Conservation (phyloP, 73 alveolate genomes). For the Diophrys appendiculata region DNA sequence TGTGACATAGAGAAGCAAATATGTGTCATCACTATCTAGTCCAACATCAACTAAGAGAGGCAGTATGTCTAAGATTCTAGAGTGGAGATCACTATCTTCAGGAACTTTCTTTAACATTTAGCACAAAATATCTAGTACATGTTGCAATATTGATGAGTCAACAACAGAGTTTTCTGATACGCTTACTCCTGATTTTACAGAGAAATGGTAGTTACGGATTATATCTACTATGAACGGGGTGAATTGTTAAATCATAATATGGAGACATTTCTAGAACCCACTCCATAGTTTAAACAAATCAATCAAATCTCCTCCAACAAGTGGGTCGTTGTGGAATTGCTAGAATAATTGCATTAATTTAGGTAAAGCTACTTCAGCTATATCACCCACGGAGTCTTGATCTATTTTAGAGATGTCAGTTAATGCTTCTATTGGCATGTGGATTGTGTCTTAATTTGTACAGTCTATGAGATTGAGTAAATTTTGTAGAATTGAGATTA, state of each 20-base stretch:
- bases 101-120: constrained; percentile 50
- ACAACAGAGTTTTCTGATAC: too few relatives aligned
- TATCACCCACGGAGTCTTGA: constrained; percentile 66
- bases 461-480: constrained; percentile 60
- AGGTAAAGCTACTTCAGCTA: constrained; percentile 74
- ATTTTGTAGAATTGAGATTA: constrained; percentile 41
- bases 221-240: constrained; percentile 83
- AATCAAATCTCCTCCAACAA: constrained; percentile 68
- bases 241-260: constrained; percentile 62
- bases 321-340: constrained; percentile 68
- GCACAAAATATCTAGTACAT: constrained; percentile 53
- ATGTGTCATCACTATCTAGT: constrained; percentile 55
- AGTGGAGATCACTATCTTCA: constrained; percentile 27
- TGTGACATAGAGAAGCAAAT: constrained; percentile 65
- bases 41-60: constrained; percentile 50
- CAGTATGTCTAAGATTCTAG: constrained; percentile 35
- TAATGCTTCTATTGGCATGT: constrained; percentile 82
- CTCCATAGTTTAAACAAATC: constrained; percentile 89
- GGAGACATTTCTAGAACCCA: constrained; percentile 58
- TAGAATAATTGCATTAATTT: constrained; percentile 67
- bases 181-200: too few relatives aligned
- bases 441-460: constrained; percentile 74
- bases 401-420: constrained; percentile 59
- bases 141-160: constrained; percentile 51
- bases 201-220: constrained; percentile 29